Evolutionary conservation across 306 rosid species (phyloP).

Genomic region (Nissolia schottii): DNA sequence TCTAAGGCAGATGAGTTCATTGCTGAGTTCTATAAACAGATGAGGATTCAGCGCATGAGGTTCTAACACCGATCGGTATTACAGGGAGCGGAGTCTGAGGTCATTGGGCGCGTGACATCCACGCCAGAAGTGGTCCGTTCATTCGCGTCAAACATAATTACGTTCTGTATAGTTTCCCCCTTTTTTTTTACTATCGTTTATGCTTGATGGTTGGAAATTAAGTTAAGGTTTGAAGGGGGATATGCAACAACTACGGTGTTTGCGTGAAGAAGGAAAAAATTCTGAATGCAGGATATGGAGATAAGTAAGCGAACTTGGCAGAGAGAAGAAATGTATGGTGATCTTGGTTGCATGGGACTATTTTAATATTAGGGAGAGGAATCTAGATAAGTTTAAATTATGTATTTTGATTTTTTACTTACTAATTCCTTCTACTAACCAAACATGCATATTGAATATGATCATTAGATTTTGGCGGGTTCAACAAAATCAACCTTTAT

Average conservation of each 20-base stretch:
- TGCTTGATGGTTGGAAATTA: not conserved
- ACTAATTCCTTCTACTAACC: no score
- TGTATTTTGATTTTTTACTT: no score
- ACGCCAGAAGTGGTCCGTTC: not conserved
- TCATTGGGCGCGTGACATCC: constrained; percentile 34
- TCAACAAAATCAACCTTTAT: no score
- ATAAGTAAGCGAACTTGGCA: not conserved
- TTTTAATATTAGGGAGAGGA: not conserved
- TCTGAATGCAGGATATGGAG: not conserved
- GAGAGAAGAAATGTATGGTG: not conserved
- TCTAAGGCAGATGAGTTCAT: constrained; percentile 73
- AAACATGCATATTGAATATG: no score
- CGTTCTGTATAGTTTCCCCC: not conserved
- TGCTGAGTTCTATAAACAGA: constrained; percentile 61
- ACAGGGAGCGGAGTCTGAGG: constrained; percentile 37
- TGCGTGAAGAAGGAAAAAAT: not conserved
- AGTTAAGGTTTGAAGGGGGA: not conserved
- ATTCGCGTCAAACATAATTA: not conserved
- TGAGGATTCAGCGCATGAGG: constrained; percentile 51
- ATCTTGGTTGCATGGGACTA: not conserved
- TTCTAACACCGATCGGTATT: constrained; percentile 25
- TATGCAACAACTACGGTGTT: not conserved
- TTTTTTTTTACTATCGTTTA: not conserved
- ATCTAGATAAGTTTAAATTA: no score
- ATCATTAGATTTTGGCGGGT: no score